Base-by-base conservation (phyloP, 1,284 basidiomycete genomes). In the Trametes pubescens region DNA sequence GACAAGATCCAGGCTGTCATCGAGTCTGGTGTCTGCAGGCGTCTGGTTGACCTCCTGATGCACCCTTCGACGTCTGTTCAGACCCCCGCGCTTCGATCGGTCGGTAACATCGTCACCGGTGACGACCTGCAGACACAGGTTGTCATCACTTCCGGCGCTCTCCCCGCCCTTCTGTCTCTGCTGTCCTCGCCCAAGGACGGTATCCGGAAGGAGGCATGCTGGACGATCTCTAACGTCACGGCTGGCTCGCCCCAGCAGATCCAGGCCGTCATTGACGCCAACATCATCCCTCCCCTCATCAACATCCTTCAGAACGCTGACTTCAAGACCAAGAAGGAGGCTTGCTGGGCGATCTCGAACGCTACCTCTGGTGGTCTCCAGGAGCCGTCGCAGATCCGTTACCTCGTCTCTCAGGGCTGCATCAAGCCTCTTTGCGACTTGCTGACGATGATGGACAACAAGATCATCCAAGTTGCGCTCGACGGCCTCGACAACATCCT, bases 1-100 rank as follows among this genome's bases (percentile, higher is more conserved):
- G 98, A 99, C 81, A 99, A 99, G 85, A 99, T 99, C 68, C 98
- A 99, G 79, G 97, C 97, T 44, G 98, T 99, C 67, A 99, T 99
- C 73, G 98, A 99, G 81, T 95, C 94, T 21, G 98, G 98, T 59
- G 96, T 99, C 63, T 98, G 96, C 82, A 90, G 98, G 78, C 91
- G 98, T 73, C 89, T 99, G 67, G 98, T 99, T 38, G 98, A 99
- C 76, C 85, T 99, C 52, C 90, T 99, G 71, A 95, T 98, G 93
- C 97, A 99, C 80, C 89, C 85, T 62, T 99, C 96, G 44, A 99
- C 97, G 24, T 95, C 96, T 4, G 97, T 99, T n/a, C 97, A 99
- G 79, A 99, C 97, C 2, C 97, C 97, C 34, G 97, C 97, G 54
- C 87, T 99, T 46, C 95, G 97, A 68, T 98, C 96, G 1, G 96